Evolutionary conservation across 2,329 filamentous ascomycete genomes (phyloP), one percentile per base, ranked within the genome.

Genomic region (Fusarium sublunatum): DNA sequence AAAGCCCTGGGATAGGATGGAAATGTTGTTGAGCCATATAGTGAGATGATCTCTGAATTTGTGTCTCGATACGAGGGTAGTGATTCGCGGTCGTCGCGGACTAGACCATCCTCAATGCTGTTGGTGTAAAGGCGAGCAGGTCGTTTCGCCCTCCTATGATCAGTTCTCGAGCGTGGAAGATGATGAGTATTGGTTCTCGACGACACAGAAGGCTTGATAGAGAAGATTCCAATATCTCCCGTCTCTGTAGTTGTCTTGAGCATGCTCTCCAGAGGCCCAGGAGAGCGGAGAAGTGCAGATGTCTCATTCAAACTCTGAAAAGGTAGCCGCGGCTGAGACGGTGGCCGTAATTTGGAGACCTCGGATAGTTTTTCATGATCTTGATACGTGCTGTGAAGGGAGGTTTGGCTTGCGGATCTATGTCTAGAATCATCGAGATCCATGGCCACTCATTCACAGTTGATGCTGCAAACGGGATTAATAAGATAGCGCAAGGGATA

Each of bases 171-270:
- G 15, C 72, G 73, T 56, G 72, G 64, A 11, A 72, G 63, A 11
- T 64, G 60, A 7, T 70, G 68, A 34, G 72, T 71, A 45, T 73
- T 73, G 7, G 73, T 68, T 10, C 73, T 72, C 6, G 74, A 74
- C 11, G 77, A 74, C 9, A 59, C 29, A 34, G 61, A 48, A 4
- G 68, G 65, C 32, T 67, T 80, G 64, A 86, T 85, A 47, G 83
- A 86, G 71, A 88, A 88, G 45, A 84, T 74, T 5, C 85, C 86
- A 64, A 87, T 86, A 64, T 89, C 85, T n/a, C 86, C 86, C 8
- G 86, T 87, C 69, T 89, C 87, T 1, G 86, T 88, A 2, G 84
- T 88, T 4, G 83, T 88, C 75, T 85, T 88, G 56, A 89, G 77
- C 86, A 89, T 88, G 71, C 85, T 83, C 65, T 87, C 82, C n/a